Conservation (phyloP, 441 rosid genomes). For the Syzygium malaccense region DNA sequence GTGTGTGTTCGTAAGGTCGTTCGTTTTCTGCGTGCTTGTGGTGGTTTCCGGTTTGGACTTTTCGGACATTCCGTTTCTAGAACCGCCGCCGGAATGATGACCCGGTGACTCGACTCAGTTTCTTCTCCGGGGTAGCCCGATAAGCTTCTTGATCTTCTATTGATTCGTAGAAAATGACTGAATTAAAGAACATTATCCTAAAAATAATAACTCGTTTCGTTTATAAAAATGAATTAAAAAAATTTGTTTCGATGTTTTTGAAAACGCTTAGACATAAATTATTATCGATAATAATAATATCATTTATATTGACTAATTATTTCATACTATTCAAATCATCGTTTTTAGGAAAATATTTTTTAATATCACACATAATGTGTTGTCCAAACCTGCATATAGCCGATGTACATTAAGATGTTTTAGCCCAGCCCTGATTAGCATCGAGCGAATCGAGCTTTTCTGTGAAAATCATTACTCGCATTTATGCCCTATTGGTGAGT, state of each 20-base stretch:
- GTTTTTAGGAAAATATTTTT: no score
- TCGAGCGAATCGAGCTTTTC: not conserved
- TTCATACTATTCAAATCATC: no score
- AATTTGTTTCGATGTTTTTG: no score
- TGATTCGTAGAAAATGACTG: no score
- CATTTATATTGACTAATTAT: no score
- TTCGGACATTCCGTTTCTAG: not conserved
- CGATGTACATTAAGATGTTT: not conserved
- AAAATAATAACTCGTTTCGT: no score
- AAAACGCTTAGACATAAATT: no score
- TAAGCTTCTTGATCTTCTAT: not conserved
- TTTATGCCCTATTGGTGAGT: no score
- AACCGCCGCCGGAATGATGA: not conserved
- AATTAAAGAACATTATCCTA: no score
- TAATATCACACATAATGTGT: not conserved
- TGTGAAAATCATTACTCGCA: not conserved
- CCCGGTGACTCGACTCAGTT: not conserved
- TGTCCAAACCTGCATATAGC: not conserved
- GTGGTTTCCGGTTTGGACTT: not conserved
- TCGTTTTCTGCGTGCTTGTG: not conserved
- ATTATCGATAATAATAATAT: no score
- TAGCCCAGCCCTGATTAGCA: not conserved
- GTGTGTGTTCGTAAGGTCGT: not conserved
- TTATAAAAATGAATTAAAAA: no score
- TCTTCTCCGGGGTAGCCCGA: not conserved